A percentile compares a stretch with the other conserved stretches of the same genome.
These are phyloP conservation scores for Plasmodium vivax DNA, from an alignment of 169 alveolate genomes.

Conservation along the genomic window DNA sequence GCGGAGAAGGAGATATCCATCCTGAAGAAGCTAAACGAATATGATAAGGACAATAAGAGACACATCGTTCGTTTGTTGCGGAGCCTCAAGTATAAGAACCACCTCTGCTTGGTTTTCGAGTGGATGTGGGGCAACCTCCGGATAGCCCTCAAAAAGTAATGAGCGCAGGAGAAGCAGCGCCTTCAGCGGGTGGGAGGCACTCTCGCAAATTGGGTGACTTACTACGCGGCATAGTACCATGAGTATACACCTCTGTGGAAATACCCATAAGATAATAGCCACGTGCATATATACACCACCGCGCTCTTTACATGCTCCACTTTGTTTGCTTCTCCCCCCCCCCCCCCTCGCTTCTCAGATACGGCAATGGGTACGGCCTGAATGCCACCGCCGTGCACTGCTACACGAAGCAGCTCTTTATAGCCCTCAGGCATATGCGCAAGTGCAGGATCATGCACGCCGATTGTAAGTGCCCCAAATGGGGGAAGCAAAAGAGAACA, in stretches of 20 bases:
- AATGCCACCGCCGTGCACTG: conserved; percentile 86
- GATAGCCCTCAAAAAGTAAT: conserved; percentile 85
- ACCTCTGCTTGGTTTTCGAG: conserved; percentile 91
- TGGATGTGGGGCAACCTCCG: conserved; percentile 93
- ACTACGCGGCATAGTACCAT: not conserved
- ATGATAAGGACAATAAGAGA: conserved; percentile 86
- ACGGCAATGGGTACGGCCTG: conserved; percentile 88
- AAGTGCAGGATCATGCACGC: conserved; percentile 89
- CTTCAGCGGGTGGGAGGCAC: not conserved
- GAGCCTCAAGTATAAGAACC: conserved; percentile 88
- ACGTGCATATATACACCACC: not conserved
- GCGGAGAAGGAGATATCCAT: conserved; percentile 93
- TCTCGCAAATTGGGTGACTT: not conserved
- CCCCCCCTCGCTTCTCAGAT: conserved; percentile 65
- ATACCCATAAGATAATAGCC: not conserved
- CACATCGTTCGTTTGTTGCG: conserved; percentile 88
- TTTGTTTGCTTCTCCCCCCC: conserved; percentile 1
- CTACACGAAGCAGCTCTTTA: conserved; percentile 87
- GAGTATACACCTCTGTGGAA: not conserved
- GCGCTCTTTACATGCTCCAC: no score
- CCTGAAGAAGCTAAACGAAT: conserved; percentile 82
- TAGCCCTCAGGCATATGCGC: conserved; percentile 87
- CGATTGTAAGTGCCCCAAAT: conserved; percentile 81
- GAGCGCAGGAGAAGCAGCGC: not conserved
- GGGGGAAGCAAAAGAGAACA: not conserved